These are phyloP conservation scores for Cubamyces lactineus DNA, from an alignment of 768 basidiomycete species.

Conservation along the genomic window DNA sequence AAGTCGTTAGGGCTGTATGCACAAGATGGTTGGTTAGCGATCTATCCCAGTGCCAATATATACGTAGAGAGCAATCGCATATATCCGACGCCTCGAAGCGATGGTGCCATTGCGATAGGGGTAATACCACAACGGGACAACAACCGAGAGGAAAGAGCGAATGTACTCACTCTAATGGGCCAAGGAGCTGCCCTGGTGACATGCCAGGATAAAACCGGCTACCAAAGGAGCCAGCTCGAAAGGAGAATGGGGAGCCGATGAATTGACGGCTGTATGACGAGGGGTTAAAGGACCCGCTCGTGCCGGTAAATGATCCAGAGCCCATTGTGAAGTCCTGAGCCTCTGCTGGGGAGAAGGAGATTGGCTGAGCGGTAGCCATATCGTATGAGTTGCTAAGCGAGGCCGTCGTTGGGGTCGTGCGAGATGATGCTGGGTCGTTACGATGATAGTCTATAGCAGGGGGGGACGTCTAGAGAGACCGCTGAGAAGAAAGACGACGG, in stretches of 20 bases:
- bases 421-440: slow-evolving; percentile 8
- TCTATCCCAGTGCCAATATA: background rate
- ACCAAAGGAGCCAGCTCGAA: slow-evolving; percentile 68
- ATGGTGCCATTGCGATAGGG: too few relatives aligned
- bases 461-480: background rate
- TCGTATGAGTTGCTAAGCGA: slow-evolving; percentile 11
- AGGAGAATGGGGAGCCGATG: slow-evolving; percentile 70
- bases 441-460: slow-evolving; percentile 3
- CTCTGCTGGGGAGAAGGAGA: slow-evolving; percentile 40
- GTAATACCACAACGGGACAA: background rate
- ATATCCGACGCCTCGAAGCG: too few relatives aligned
- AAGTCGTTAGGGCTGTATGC: slow-evolving; percentile 47
- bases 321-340: slow-evolving; percentile 41
- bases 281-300: slow-evolving; percentile 59
- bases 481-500: background rate
- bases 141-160: slow-evolving; percentile 1
- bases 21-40: background rate
- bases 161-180: slow-evolving; percentile 64
- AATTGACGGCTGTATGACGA: slow-evolving; percentile 70
- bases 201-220: slow-evolving; percentile 64
- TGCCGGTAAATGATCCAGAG: slow-evolving; percentile 51
- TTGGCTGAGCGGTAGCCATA: slow-evolving; percentile 50
- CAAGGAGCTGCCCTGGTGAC: slow-evolving; percentile 62
- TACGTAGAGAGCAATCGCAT: background rate
- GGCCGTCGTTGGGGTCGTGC: slow-evolving; percentile 3